Evolutionary conservation across 345 rosid genomes (phyloP).

Genomic region (Rhodamnia rubescens): DNA sequence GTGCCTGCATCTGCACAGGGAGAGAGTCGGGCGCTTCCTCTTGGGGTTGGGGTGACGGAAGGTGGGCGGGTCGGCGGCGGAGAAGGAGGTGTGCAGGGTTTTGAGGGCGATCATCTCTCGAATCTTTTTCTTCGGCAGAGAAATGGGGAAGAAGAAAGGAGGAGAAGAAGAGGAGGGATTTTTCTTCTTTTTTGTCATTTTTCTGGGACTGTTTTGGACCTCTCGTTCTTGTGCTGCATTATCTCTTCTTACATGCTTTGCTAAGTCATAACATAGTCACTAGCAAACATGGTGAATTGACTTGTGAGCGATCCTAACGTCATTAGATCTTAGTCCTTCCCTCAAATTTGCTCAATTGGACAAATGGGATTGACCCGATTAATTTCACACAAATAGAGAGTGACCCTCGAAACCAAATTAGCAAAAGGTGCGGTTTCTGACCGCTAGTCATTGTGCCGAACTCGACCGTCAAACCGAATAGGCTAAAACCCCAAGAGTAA

Average conservation of each 20-base stretch:
- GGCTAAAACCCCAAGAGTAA: no score
- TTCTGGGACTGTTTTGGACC: not conserved
- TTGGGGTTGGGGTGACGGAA: constrained; percentile 11
- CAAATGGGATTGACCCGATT: not conserved
- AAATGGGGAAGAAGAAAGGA: not conserved
- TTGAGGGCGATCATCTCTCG: constrained; percentile 33
- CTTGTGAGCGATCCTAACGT: not conserved
- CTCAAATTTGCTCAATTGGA: not conserved
- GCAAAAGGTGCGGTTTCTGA: not conserved
- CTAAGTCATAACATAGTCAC: not conserved
- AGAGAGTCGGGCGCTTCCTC: constrained; percentile 9
- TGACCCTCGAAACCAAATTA: not conserved
- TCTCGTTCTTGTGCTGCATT: not conserved
- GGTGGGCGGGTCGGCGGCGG: constrained; percentile 8
- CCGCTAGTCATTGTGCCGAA: accelerated
- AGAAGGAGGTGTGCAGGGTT: constrained; percentile 18
- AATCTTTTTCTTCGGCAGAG: not conserved
- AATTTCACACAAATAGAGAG: not conserved
- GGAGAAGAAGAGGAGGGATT: not conserved
- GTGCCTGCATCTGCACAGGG: constrained; percentile 30
- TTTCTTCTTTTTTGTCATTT: not conserved
- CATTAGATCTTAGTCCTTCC: not conserved
- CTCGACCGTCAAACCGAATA: not conserved
- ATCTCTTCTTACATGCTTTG: not conserved
- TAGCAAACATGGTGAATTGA: not conserved